Base-by-base conservation (phyloP, 192 early-diverging fungal species). In the Coemansia guatemalensis region DNA sequence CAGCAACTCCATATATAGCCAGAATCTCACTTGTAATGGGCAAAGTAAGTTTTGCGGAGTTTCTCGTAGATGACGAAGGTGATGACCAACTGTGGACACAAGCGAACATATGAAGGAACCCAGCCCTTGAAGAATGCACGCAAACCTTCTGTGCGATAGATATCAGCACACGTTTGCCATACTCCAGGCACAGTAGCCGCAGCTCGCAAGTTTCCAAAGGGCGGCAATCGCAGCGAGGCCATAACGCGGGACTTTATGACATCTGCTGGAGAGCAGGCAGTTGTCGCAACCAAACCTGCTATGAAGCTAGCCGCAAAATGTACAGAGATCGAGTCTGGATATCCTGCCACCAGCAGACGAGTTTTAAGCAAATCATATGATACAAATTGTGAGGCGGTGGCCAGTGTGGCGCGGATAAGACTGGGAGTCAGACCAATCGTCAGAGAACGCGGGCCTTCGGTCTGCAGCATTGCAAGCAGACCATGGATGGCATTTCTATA, bases 371-470 rank as follows among this genome's bases (percentile, higher is more conserved):
- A 58, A 66, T 94, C 93, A 69, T 94, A 94, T 2, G 86, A 86
- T 17, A 86, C 87, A 54, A 90, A 81, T 64, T 92, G 90, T 2
- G 89, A 90, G 2, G 78, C 79, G 8, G 87, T 88, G 74, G 89
- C 89, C 49, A 95, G 76, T 53, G 96, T 90, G 4, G 96, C 95
- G 27, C 96, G 84, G 50, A 95, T 82, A 63, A 94, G 82, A 53
- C 93, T 95, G 7, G 96, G 93, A 1, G 87, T 93, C 21, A 99
- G 67, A 27, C 96, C 96, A 65, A 93, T 88, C 63, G 91, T 88
- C 53, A 99, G 75, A 21, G 92, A 86, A 14, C 66, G 32, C 1
- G 85, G 59, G 11, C 95, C 94, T 66, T 96, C 94, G 22, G 85
- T 74, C 9, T 82, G 72, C 0, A 89, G 65, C 71, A 96, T 95